These are phyloP conservation scores for Fusarium buxicola DNA, from an alignment of 2,329 filamentous ascomycete species.

Conservation along the genomic window DNA sequence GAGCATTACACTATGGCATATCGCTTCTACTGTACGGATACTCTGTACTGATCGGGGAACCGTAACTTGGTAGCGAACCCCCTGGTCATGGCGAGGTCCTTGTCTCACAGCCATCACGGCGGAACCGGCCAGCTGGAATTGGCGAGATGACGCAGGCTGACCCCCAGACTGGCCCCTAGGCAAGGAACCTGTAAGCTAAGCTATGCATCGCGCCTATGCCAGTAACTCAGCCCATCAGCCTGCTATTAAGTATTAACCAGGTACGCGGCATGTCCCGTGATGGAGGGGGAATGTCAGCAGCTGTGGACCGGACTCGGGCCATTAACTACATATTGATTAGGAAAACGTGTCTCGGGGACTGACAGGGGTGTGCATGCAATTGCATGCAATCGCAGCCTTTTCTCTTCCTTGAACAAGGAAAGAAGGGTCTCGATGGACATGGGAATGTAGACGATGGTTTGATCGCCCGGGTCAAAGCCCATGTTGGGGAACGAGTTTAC, in stretches of 20 bases:
- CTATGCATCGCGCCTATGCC: slow-evolving; percentile 10
- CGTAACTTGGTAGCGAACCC: neutral
- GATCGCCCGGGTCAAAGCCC: slow-evolving; percentile 9
- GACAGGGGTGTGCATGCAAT: neutral
- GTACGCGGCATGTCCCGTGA: neutral
- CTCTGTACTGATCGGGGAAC: slow-evolving; percentile 7
- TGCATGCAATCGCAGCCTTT: neutral
- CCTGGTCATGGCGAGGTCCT: slow-evolving; percentile 11
- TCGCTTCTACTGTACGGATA: slow-evolving; percentile 9
- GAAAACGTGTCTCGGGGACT: too few species aligned
- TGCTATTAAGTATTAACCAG: neutral
- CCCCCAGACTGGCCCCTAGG: slow-evolving; percentile 4
- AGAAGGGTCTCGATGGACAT: neutral
- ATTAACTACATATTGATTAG: too few species aligned
- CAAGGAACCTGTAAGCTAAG: slow-evolving; percentile 17
- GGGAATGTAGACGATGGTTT: neutral
- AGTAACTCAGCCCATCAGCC: neutral
- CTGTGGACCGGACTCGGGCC: too few species aligned
- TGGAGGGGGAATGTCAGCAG: neutral
- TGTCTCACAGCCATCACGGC: slow-evolving; percentile 13
- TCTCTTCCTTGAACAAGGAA: neutral
- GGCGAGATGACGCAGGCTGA: slow-evolving; percentile 28
- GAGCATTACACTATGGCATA: slow-evolving; percentile 1
- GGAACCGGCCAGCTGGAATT: slow-evolving; percentile 39
- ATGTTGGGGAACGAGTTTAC: neutral